Conservation (phyloP, 108 stramenopile genomes). For the Fragilaria crotonensis region DNA sequence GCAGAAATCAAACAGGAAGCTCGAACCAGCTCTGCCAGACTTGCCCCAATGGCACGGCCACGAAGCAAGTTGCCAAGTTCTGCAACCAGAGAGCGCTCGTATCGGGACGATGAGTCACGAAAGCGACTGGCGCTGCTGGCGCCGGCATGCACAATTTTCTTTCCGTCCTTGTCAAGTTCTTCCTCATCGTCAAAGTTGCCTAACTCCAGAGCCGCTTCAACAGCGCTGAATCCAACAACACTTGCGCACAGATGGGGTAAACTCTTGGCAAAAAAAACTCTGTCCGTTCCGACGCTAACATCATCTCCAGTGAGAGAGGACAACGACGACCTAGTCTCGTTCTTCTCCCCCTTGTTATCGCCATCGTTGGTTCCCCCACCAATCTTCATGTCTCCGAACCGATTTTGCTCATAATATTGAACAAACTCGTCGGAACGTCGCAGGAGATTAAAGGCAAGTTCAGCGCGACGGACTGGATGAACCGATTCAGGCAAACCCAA, state of each 20-base stretch:
- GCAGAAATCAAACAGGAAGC: slow-evolving; percentile 74
- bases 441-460: slow-evolving; percentile 74
- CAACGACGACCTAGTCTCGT: slow-evolving; percentile 56
- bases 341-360: slow-evolving; percentile 43
- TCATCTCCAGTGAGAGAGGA: slow-evolving; percentile 91
- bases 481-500: slow-evolving; percentile 76
- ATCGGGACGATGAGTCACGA: slow-evolving; percentile 79
- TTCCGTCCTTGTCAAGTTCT: slow-evolving; percentile 26
- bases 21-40: slow-evolving; percentile 68
- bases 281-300: slow-evolving; percentile 79
- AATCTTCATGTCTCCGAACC: slow-evolving; percentile 84
- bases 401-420: slow-evolving; percentile 84
- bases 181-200: slow-evolving; percentile 79
- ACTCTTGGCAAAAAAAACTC: slow-evolving; percentile 84
- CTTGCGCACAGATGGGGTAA: slow-evolving; percentile 80
- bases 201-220: slow-evolving; percentile 82
- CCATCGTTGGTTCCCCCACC: slow-evolving; percentile 38
- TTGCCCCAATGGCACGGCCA: slow-evolving; percentile 61
- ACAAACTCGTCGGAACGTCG: slow-evolving; percentile 79
- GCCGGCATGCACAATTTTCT: slow-evolving; percentile 8
- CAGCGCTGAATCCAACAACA: slow-evolving; percentile 83
- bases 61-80: slow-evolving; percentile 74
- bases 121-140: slow-evolving; percentile 49
- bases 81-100: slow-evolving; percentile 72
- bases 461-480: slow-evolving; percentile 83